phyloP scores from a whole-genome alignment of 2,329 filamentous ascomycete species.

The Cladosporium sp. region DNA sequence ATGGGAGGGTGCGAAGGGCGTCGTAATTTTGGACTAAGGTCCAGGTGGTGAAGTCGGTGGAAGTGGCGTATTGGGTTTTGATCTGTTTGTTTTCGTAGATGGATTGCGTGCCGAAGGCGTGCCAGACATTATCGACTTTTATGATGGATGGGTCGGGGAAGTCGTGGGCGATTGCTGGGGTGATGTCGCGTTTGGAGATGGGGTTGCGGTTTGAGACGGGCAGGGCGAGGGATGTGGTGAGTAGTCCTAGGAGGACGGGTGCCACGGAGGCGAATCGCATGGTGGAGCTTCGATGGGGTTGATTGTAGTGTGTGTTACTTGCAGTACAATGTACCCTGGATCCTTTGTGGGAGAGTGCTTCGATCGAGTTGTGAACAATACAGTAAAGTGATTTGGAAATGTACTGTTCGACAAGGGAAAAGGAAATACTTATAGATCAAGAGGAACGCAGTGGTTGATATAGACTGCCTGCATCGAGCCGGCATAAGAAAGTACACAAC shows the following conservation, averaged over 20 bases:
- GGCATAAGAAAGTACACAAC: neutral
- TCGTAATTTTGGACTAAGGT: constrained; percentile 30
- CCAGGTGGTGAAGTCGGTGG: constrained; percentile 37
- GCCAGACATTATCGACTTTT: constrained; percentile 36
- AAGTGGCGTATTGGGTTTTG: constrained; percentile 39
- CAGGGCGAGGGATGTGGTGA: neutral
- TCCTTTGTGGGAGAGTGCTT: neutral
- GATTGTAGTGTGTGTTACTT: neutral
- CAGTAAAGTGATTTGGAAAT: neutral
- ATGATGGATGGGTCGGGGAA: constrained; percentile 41
- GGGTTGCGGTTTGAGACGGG: neutral
- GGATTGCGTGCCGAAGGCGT: constrained; percentile 39
- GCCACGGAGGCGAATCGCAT: neutral
- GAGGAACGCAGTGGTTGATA: neutral
- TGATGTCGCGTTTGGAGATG: constrained; percentile 8
- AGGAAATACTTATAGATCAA: neutral
- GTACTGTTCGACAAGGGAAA: neutral
- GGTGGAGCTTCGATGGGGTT: neutral
- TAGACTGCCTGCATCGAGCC: neutral
- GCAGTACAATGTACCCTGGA: neutral
- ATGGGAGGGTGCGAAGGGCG: constrained; percentile 32
- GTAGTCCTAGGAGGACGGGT: neutral
- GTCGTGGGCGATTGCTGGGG: constrained; percentile 25
- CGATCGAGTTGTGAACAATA: neutral
- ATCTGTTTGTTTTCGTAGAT: constrained; percentile 23